A percentile compares a stretch with the other conserved stretches of the same genome.
These are phyloP conservation scores for Cryptococcus deneoformans DNA, from an alignment of 1,284 basidiomycete genomes.

Conservation along the genomic window DNA sequence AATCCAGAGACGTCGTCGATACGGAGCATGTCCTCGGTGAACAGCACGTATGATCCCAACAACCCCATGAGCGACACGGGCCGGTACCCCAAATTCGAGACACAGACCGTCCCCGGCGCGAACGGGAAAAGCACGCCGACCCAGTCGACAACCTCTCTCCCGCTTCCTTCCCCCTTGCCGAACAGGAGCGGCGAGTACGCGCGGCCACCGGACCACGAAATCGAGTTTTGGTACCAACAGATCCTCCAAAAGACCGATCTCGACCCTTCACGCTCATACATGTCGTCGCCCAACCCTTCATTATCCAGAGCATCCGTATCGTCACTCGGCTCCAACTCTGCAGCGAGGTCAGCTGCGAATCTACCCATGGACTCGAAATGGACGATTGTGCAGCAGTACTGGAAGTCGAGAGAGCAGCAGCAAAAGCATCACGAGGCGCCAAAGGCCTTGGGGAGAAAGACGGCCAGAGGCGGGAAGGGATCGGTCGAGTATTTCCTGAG, in stretches of 20 bases:
- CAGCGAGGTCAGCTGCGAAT: constrained; percentile 36
- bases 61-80: constrained; percentile 24
- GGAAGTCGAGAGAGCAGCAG: constrained; percentile 55
- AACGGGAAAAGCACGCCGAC: constrained; percentile 9
- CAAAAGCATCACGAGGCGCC: constrained; percentile 54
- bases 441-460: constrained; percentile 54
- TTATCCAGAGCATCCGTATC: constrained; percentile 13
- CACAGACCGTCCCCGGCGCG: background rate
- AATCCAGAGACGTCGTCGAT: constrained; percentile 32
- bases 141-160: constrained; percentile 11
- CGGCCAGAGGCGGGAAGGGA: constrained; percentile 54
- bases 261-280: constrained; percentile 26
- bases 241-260: constrained; percentile 67
- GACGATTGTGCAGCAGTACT: constrained; percentile 66
- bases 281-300: background rate
- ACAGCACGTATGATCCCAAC: constrained; percentile 16
- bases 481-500: constrained; percentile 64
- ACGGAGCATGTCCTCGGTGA: constrained; percentile 22
- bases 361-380: constrained; percentile 85
- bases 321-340: constrained; percentile 22
- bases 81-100: constrained; percentile 31
- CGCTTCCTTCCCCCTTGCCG: constrained; percentile 8
- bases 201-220: constrained; percentile 69
- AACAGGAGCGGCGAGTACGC: constrained; percentile 60
- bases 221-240: constrained; percentile 73